Conservation (phyloP, 305 asterid genomes). For the Solanum hybrid region DNA sequence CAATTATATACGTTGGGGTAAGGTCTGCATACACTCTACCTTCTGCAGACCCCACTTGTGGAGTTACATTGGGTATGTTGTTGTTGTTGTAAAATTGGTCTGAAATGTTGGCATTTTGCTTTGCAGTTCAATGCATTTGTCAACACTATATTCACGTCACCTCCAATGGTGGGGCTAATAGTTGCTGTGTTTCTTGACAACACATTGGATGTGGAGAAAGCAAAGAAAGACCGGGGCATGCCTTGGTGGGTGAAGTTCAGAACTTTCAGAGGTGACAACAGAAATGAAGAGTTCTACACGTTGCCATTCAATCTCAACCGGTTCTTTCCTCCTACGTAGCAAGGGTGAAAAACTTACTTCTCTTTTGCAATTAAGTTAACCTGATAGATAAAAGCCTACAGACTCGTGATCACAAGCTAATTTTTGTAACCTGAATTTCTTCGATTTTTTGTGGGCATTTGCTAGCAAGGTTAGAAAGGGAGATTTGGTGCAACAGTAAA, state of each 20-base stretch:
- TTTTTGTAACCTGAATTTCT: background rate
- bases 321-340: constrained; percentile 91
- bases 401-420: background rate
- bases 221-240: constrained; percentile 93
- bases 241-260: constrained; percentile 98
- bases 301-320: constrained; percentile 91
- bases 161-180: constrained; percentile 73
- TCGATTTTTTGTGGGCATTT: background rate
- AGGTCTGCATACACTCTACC: background rate
- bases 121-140: constrained; percentile 85
- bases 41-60: background rate
- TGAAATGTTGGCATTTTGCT: background rate
- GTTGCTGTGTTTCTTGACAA: constrained; percentile 86
- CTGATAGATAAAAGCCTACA: background rate
- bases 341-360: background rate
- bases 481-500: background rate
- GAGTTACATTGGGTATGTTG: background rate
- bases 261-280: constrained; percentile 81
- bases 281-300: constrained; percentile 93
- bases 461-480: background rate
- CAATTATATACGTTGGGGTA: background rate
- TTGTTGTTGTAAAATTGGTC: background rate
- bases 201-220: constrained; percentile 85
- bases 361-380: background rate
- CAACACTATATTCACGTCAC: constrained; percentile 83